Evolutionary conservation across 306 rosid genomes (phyloP).

Genomic region (Leucaena leucocephala): DNA sequence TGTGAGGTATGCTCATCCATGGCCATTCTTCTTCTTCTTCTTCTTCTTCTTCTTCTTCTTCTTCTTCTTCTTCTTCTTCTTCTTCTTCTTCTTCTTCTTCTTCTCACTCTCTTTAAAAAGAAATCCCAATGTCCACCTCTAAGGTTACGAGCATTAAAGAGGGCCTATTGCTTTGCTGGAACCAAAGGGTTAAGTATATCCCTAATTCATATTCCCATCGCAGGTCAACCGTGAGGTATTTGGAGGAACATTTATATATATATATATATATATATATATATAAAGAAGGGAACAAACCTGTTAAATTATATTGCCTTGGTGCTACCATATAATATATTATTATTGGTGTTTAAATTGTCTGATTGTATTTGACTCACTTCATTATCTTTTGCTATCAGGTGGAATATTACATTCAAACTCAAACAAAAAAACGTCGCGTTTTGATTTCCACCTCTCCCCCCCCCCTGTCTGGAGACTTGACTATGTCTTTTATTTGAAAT

Average conservation of each 20-base stretch:
- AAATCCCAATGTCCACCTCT: not conserved
- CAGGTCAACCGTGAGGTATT: too few species aligned
- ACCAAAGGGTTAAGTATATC: too few species aligned
- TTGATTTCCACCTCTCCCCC: too few species aligned
- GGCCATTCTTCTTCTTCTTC: not conserved
- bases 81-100: not conserved
- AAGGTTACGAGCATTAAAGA: too few species aligned
- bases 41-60: not conserved
- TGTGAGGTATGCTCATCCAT: conserved; percentile 35
- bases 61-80: not conserved
- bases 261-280: too few species aligned
- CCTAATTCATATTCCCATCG: too few species aligned
- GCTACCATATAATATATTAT: not conserved
- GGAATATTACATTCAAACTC: not conserved
- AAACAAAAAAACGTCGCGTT: not conserved
- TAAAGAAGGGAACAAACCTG: not conserved
- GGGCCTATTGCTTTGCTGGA: too few species aligned
- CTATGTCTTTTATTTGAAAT: not conserved
- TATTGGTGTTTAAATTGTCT: not conserved
- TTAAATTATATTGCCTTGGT: not conserved
- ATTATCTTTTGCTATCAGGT: not conserved
- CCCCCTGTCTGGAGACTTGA: not conserved
- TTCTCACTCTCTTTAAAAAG: not conserved
- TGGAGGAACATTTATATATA: not conserved
- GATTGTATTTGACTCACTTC: not conserved